phyloP scores from a whole-genome alignment of 1,284 basidiomycete species.

The Pseudozyma flocculosa region DNA sequence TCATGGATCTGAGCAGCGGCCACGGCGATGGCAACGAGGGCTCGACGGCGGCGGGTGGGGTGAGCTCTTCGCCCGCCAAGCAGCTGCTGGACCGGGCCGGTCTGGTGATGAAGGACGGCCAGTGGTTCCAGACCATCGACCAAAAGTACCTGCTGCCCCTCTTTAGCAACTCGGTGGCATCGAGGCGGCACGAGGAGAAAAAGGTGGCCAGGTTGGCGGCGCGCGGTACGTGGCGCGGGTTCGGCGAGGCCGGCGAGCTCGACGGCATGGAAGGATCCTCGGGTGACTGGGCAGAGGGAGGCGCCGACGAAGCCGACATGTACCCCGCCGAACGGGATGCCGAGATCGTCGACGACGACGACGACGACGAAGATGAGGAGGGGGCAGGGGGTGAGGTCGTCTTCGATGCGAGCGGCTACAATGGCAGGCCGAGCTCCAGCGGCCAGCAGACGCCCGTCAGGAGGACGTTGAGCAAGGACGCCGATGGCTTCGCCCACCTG shows the following conservation, averaged over 20 bases:
- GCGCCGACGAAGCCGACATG: constrained; percentile 9
- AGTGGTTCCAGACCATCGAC: constrained; percentile 95
- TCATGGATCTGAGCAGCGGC: constrained; percentile 14
- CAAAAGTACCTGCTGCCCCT: constrained; percentile 90
- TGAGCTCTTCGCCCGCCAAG: constrained; percentile 27
- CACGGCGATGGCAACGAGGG: not conserved
- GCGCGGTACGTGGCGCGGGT: constrained; percentile 14
- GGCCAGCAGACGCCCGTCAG: constrained; percentile 1
- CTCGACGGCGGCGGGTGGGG: constrained; percentile 8
- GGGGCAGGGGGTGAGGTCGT: too few species aligned
- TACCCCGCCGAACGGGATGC: constrained; percentile 33
- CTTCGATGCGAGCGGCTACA: too few species aligned
- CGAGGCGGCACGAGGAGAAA: constrained; percentile 57
- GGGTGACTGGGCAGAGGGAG: too few species aligned
- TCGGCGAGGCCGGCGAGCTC: not conserved
- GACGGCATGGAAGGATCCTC: too few species aligned
- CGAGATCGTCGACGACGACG: constrained; percentile 29
- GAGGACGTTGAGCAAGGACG: too few species aligned
- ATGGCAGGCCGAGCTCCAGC: too few species aligned
- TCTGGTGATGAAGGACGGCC: constrained; percentile 63
- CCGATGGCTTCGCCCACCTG: too few species aligned
- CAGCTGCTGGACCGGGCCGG: constrained; percentile 51
- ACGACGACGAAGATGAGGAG: constrained; percentile 14
- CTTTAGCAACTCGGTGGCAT: constrained; percentile 73
- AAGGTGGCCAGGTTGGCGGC: constrained; percentile 31